Base-by-base conservation (phyloP, 192 early-diverging fungal genomes). In the Coemansia sp. region DNA sequence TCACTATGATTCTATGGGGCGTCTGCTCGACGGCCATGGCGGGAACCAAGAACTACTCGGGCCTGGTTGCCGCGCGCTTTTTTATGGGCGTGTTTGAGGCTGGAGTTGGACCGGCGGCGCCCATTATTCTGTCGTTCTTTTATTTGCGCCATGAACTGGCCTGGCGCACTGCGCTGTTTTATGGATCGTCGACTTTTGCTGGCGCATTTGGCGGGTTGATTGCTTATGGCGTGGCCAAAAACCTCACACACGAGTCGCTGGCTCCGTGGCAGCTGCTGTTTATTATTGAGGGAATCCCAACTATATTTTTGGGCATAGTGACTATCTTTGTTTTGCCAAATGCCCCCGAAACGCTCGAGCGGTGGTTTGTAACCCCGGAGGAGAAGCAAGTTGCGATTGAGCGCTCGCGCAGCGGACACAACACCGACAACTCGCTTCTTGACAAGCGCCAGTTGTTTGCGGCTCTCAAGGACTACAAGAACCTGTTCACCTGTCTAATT, bases 131-230 rank as follows among this genome's bases (percentile, higher is more conserved):
- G 25, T 88, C 91, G 1, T 87, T 83, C 58, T 91, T 88, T 62
- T 93, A 92, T 70, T 72, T 83, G 56, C 84, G 85, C 3, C 69
- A 81, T 5, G 92, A 93, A 65, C 71, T 85, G 35, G 85, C 89
- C 2, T 73, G 77, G 62, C 86, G 91, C 38, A 75, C 89, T 0
- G 84, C 88, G 6, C 70, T 89, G 47, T 91, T 88, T 57, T 88
- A 87, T 52, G 79, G 85, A 37, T 84, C 86, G 4, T 83, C 87
- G n/a, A 85, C 89, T 4, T 73, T 90, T 41, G 89, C 92, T 2
- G 90, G 90, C 0, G 89, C 89, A 0, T 86, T 91, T 62, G 88
- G 88, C 27, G 90, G 88, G n/a, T 81, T 89, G 0, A 74, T 90
- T 39, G 91, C 88, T 4, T 89, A 89, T 57, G 90, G 83, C 27